These are phyloP conservation scores for Tetrahymena elliotti DNA, from an alignment of 73 alveolate species.

Conservation along the genomic window DNA sequence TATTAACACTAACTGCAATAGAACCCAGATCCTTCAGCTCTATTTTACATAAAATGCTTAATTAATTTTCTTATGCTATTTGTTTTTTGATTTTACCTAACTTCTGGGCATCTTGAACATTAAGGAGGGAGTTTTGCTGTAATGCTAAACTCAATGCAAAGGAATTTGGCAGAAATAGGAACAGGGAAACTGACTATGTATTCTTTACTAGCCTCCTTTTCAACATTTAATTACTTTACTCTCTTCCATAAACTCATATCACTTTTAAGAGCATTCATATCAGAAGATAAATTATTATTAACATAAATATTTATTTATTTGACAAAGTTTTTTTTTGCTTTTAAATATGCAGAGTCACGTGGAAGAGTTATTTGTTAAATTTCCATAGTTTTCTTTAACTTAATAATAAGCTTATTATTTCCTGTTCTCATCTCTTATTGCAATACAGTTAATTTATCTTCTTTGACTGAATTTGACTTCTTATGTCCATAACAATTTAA, in stretches of 20 bases:
- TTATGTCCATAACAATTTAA: background rate
- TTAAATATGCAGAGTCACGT: background rate
- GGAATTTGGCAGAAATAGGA: background rate
- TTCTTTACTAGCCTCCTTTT: background rate
- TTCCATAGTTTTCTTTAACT: background rate
- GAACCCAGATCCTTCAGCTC: background rate
- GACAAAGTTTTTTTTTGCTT: background rate
- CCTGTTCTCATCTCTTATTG: background rate
- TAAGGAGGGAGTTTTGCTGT: background rate
- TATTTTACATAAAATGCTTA: background rate
- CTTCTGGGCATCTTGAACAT: background rate
- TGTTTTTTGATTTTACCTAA: background rate
- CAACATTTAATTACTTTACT: background rate
- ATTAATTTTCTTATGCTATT: background rate
- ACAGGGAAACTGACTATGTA: background rate
- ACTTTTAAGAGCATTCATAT: background rate
- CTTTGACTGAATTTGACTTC: background rate
- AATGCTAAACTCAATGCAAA: background rate
- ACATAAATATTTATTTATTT: background rate
- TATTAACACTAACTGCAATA: background rate
- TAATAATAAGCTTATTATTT: background rate
- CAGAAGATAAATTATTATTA: background rate
- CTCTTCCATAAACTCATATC: background rate
- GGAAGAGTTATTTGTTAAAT: background rate
- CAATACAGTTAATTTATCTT: background rate